Percentiles rank a stretch among this genome's conserved stretches.
These are phyloP conservation scores for Dunaliella primolecta DNA, from an alignment of 139 green algal species.

Conservation along the genomic window DNA sequence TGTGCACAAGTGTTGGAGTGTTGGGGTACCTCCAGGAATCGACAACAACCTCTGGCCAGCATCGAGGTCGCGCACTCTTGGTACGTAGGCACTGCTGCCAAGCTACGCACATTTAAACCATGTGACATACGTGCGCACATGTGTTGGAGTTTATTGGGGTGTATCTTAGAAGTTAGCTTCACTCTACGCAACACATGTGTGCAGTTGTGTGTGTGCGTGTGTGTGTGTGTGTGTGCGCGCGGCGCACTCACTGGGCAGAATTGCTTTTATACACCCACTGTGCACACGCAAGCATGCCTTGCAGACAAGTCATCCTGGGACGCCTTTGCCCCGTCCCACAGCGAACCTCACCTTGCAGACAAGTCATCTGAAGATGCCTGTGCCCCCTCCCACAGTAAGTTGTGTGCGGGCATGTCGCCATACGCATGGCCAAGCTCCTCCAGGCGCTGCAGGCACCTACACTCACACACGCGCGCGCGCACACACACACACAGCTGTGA, in stretches of 20 bases:
- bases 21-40: too few species aligned
- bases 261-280: too few species aligned
- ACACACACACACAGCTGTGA: too few species aligned
- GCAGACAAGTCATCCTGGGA: conserved; percentile 40
- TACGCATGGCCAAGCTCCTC: conserved; percentile 66
- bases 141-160: neutral
- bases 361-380: conserved; percentile 39
- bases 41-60: conserved; percentile 43
- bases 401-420: conserved; percentile 70
- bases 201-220: too few species aligned
- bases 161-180: neutral
- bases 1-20: too few species aligned
- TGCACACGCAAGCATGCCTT: too few species aligned
- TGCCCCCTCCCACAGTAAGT: conserved; percentile 77
- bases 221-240: too few species aligned
- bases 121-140: neutral
- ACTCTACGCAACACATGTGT: too few species aligned
- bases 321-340: conserved; percentile 67
- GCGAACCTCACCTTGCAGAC: conserved; percentile 40
- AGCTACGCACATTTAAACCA: conserved; percentile 28
- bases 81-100: conserved; percentile 79
- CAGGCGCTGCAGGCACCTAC: conserved; percentile 70
- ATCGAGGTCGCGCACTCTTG: conserved; percentile 75
- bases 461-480: too few species aligned
- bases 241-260: too few species aligned